A percentile compares a stretch with the other conserved stretches of the same genome.
These are phyloP conservation scores for Pythium guiyangense DNA, from an alignment of 352 stramenopile genomes.

Conservation along the genomic window DNA sequence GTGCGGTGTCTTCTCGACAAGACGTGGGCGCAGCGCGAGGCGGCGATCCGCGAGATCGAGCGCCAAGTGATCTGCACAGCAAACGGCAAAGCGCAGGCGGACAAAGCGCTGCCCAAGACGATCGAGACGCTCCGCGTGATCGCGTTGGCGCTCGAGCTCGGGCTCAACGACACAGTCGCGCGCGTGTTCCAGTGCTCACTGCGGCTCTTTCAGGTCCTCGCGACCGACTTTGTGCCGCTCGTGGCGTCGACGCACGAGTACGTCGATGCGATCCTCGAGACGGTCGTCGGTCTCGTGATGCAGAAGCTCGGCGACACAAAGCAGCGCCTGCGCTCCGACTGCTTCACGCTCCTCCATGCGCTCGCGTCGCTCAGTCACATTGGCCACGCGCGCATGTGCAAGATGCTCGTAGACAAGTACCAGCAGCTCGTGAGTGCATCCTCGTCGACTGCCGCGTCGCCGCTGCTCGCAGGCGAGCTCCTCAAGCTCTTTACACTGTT, in stretches of 20 bases:
- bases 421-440: constrained; percentile 28
- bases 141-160: constrained; percentile 52
- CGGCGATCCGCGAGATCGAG: constrained; percentile 70
- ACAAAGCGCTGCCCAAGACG: constrained; percentile 50
- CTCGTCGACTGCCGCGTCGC: constrained; percentile 32
- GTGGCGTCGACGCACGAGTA: constrained; percentile 37
- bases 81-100: constrained; percentile 33
- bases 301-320: constrained; percentile 80
- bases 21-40: constrained; percentile 69
- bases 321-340: constrained; percentile 64
- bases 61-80: constrained; percentile 51
- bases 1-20: constrained; percentile 82
- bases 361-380: constrained; percentile 53
- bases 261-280: constrained; percentile 56
- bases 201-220: constrained; percentile 60
- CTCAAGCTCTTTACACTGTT: constrained; percentile 67
- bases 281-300: constrained; percentile 52
- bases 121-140: constrained; percentile 55
- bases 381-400: constrained; percentile 53
- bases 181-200: constrained; percentile 79
- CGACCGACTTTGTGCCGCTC: constrained; percentile 64
- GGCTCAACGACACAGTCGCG: constrained; percentile 70
- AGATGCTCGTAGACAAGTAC: constrained; percentile 61
- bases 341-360: constrained; percentile 63
- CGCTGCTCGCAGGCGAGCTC: constrained; percentile 47